Conservation (phyloP, 305 asterid species). For the Striga hermonthica region DNA sequence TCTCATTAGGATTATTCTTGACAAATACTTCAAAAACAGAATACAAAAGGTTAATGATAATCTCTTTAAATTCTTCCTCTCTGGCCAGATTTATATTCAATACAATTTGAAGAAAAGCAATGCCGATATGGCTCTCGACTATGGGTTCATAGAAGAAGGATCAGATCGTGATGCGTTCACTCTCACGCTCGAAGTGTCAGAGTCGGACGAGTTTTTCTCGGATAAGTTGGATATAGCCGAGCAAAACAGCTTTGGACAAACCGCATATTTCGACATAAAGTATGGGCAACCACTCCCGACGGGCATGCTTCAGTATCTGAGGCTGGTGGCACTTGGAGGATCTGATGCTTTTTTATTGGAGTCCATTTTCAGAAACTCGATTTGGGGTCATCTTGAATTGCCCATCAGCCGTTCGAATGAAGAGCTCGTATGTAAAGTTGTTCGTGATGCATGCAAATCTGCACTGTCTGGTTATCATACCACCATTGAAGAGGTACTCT, state of each 20-base stretch:
- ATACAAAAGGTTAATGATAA: too few species aligned
- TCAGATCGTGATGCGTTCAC: slow-evolving; percentile 76
- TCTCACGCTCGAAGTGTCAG: slow-evolving; percentile 70
- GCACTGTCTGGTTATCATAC: slow-evolving; percentile 79
- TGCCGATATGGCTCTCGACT: slow-evolving; percentile 94
- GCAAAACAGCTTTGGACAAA: slow-evolving; percentile 61
- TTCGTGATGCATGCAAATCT: slow-evolving; percentile 64
- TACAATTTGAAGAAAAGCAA: slow-evolving; percentile 85
- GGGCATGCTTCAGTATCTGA: slow-evolving; percentile 65
- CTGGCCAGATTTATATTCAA: slow-evolving; percentile 42
- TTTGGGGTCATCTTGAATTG: slow-evolving; percentile 71
- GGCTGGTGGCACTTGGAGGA: slow-evolving; percentile 76
- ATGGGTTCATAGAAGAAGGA: slow-evolving; percentile 70
- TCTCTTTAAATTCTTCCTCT: too few species aligned
- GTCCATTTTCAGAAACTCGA: slow-evolving; percentile 64
- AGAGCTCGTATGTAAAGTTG: slow-evolving; percentile 74
- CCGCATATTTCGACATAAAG: slow-evolving; percentile 76
- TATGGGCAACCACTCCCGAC: slow-evolving; percentile 71
- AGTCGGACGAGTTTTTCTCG: slow-evolving; percentile 55
- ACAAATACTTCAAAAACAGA: too few species aligned
- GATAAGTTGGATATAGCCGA: slow-evolving; percentile 90
- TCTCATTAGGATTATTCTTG: too few species aligned
- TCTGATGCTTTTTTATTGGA: slow-evolving; percentile 83
- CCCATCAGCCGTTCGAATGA: slow-evolving; percentile 86
- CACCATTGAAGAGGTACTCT: slow-evolving; percentile 80